Base-by-base conservation (phyloP, 2,329 filamentous ascomycete species). In the Myriangium duriaei region DNA sequence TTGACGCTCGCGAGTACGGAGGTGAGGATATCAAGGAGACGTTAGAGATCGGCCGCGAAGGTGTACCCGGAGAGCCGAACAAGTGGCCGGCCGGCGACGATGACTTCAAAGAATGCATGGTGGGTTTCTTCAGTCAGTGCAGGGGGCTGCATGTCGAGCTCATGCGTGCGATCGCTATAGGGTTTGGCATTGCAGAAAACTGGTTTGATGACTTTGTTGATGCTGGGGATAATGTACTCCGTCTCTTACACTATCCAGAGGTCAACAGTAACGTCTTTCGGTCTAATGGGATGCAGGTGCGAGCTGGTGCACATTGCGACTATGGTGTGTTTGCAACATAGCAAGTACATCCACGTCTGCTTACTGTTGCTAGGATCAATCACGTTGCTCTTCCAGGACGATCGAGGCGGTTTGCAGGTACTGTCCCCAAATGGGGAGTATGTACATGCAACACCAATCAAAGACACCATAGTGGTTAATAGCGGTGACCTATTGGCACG, bases 401-500 rank as follows among this genome's bases (percentile, higher is more conserved):
- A 39, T 1, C 58, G 59, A 17, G 61, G 59, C 10, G 61, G 61
- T 1, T 47, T 63, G 3, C 57, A 63, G 41, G 45, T 63, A 7
- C 50, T 56, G 39, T 49, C 56, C 43, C 54, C n/a, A n/a, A n/a
- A n/a, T n/a, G n/a, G n/a, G n/a, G n/a, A n/a, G n/a, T 94, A 87
- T 51, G 76, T 94, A 28, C 75, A 94, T 51, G 87, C 83, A 1
- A 84, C 74, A 5, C 86, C 87, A 0, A 87, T 93, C 42, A 67
- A 76, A 24, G 78, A 76, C 38, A 86, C 84, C 0, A 79, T 91
- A 28, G 83, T 95, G 9, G 73, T 94, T 46, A 95, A 95, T 52
- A 86, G 85, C 0, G 87, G 86, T 1, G 87, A 95, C 54, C 57
- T 95, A 47, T 64, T 95, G 34, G 79, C 83, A 1, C 69, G 86